Evolutionary conservation across 2,329 filamentous ascomycete species (phyloP), one percentile per base, ranked within the genome.

Genomic region (Colletotrichum theobromicola): DNA sequence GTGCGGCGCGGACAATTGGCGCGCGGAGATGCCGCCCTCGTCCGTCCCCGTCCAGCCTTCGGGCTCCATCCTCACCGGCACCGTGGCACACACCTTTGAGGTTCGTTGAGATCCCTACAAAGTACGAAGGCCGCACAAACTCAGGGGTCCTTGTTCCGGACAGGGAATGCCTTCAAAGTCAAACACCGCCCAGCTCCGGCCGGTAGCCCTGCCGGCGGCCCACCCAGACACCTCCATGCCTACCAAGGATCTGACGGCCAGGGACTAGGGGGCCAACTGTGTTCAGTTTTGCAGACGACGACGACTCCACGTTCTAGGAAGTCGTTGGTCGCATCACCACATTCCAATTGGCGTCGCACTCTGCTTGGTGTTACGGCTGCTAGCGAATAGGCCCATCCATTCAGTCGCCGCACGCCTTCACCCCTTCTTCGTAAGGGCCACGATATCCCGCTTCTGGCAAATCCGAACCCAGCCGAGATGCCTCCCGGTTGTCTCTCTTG

Each of bases 161-260:
- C 66, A 74, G 61, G 71, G 37, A 74, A 71, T 65, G 13, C 71
- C 71, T 42, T 74, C 67, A 71, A 53, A 34, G 26, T 46, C 32
- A 50, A 67, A 34, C 28, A 32, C 21, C 16, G 37, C 53, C 60
- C 60, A 32, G 61, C 67, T 35, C 30, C 16, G 71, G 35, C 64
- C 26, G 53, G 34, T 62, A 60, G 30, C 35, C 21, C 37, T 37
- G 46, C 35, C 34, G 64, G 35, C 15, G 32, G 4, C 16, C 53
- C 53, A 57, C 53, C 24, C 21, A 24, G 21, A 57, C 53, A 57
- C 21, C 24, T 50, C 42, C 42, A 21, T 50, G 42, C 42, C 21
- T n/a, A n/a, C 42, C n/a, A 50, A n/a, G 42, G n/a, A 50, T 50
- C 42, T 50, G 57, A 42, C 34, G 28, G 24, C n/a, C 34, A 37